Evolutionary conservation across 768 basidiomycete genomes (phyloP).

Genomic region (Zangia roseola): DNA sequence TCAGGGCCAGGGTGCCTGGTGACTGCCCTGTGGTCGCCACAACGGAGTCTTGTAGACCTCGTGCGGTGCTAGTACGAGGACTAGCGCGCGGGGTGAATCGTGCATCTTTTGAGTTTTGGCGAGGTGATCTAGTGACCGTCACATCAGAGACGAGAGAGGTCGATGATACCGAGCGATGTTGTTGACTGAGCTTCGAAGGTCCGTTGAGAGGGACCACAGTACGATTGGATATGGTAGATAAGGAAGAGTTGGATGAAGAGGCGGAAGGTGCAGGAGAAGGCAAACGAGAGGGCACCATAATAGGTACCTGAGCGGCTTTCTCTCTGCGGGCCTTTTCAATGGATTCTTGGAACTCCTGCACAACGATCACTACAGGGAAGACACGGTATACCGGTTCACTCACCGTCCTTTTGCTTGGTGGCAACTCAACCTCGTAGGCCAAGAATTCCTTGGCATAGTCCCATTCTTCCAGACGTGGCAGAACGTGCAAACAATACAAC

Average conservation of each 20-base stretch:
- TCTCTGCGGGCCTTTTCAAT: conserved; percentile 33
- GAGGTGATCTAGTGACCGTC: conserved; percentile 25
- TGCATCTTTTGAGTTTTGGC: conserved; percentile 3
- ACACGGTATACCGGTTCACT: conserved; percentile 7
- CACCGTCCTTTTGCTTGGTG: conserved; percentile 52
- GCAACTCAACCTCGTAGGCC: conserved; percentile 67
- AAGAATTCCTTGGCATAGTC: conserved; percentile 77
- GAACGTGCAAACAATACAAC: conserved; percentile 68
- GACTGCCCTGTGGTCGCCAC: conserved; percentile 18
- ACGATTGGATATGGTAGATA: conserved; percentile 71
- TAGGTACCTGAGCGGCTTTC: conserved; percentile 14
- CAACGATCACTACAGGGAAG: conserved; percentile 6
- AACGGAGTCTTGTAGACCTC: conserved; percentile 6
- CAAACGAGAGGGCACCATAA: conserved; percentile 30
- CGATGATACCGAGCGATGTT: conserved; percentile 18
- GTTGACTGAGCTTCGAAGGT: conserved; percentile 14
- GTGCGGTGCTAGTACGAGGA: conserved; percentile 17
- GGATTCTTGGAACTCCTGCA: conserved; percentile 34
- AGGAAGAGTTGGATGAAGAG: conserved; percentile 59
- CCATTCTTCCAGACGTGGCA: conserved; percentile 77
- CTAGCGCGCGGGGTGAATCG: conserved; percentile 10
- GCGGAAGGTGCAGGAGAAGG: conserved; percentile 54
- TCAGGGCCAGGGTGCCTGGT: conserved; percentile 36
- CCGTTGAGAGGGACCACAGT: conserved; percentile 55
- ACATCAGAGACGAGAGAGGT: conserved; percentile 25